Evolutionary conservation across 2,329 filamentous ascomycete species (phyloP), one percentile per base, ranked within the genome.

Genomic region (Diplodia sapinea): DNA sequence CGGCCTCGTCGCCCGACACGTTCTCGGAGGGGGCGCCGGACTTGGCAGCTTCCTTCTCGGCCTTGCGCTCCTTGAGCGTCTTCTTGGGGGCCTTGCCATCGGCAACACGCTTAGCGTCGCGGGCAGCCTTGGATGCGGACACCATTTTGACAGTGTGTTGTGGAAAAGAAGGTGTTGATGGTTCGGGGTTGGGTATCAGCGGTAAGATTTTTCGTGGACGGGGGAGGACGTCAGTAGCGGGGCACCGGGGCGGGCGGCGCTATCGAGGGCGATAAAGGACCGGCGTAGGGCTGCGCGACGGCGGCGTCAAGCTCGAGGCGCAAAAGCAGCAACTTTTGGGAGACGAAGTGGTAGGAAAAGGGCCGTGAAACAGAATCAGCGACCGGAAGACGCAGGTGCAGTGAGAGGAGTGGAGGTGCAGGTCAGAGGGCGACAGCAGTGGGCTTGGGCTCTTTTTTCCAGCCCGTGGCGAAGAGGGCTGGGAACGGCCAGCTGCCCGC

Each of bases 51-150:
- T 85, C 82, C 82, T 91, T 91, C 77, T 91, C 91, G 71, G 87
- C 87, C 72, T 88, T 84, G 82, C 90, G 91, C 65, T 88, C 89
- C 73, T 89, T 87, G 71, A 88, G 86, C 26, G 90, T 90, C 87
- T 94, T 87, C 79, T 85, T 94, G 83, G 92, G 90, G 74, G 89
- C 88, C 77, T 87, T 87, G 79, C 90, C 91, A 61, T 91, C 85
- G 68, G 85, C 85, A 75, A 81, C 87, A 78, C 85, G 85, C 83
- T 89, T 89, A 73, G 88, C 88, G 80, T 89, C 78, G 77, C 88
- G 87, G 77, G 88, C 88, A 74, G 87, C 88, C 81, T 90, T 90
- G 69, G 87, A 89, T 76, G 88, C 87, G 75, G 88, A 89, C 72
- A 89, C 87, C 88, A 89, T 89, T 72, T 70, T 83, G 75, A 70